Evolutionary conservation across 495 filamentous ascomycete species (phyloP), one percentile per base, ranked within the genome.

Genomic region (Talaromyces stipitatus): DNA sequence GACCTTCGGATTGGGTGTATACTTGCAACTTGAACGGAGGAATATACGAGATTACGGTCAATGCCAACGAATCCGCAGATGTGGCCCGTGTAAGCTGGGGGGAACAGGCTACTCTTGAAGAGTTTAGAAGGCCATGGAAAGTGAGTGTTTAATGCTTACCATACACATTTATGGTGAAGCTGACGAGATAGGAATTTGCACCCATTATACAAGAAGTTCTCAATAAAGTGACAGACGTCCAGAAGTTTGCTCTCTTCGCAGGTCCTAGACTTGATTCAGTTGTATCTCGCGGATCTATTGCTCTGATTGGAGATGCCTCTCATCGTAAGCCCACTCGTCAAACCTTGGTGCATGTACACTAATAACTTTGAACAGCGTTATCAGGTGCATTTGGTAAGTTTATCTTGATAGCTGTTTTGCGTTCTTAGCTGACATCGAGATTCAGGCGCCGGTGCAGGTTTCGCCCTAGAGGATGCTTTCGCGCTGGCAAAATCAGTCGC

Each of bases 381-480:
- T 64, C 66, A 1, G 66, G 66, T 2, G 62, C 60, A 10, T 66
- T 68, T 41, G 66, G 66, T 56, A 54, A 51, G 20, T 26, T 20
- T 8, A 22, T 22, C 23, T 23, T 48, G 4, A 43, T 20, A n/a
- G 7, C 18, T 6, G 41, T 45, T 48, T 48, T 18, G 4, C 38
- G 14, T n/a, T n/a, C 38, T 41, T 16, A 12, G 3, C 58, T 54
- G 52, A 61, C 22, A 45, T 18, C n/a, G 23, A 51, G 16, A 29
- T 51, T n/a, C 27, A 63, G 83, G 83, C 12, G 70, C 82, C 0
- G 84, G 83, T 1, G 82, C 83, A 0, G 82, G 83, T 1, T 78
- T 82, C 70, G 79, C 81, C 4, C 72, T 86, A 22, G 84, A 86
- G 61, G 84, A 86, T 62, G 74, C 77, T 30, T 76, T 74, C 29